Percentiles rank a stretch among this genome's conserved stretches.
These are phyloP conservation scores for Penicillium sp. DNA, from an alignment of 2,329 filamentous ascomycete genomes.

Conservation along the genomic window DNA sequence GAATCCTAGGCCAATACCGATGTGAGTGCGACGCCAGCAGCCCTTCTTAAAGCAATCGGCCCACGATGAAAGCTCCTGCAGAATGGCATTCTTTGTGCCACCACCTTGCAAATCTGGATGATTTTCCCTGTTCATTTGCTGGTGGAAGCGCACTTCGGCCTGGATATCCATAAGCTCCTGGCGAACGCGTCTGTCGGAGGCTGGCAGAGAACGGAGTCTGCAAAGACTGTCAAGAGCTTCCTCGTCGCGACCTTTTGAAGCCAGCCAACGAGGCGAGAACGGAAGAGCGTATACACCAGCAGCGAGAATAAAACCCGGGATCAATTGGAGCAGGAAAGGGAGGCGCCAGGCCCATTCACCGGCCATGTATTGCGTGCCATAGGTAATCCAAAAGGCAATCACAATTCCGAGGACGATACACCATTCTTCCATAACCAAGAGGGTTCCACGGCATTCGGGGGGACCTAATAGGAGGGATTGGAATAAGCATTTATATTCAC, in stretches of 20 bases:
- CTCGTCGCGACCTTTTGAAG: conserved; percentile 45
- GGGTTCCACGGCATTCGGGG: conserved; percentile 48
- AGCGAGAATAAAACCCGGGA: conserved; percentile 37
- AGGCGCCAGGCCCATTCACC: conserved; percentile 49
- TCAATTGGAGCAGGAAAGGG: conserved; percentile 49
- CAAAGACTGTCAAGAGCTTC: conserved; percentile 49
- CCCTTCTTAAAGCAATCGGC: conserved; percentile 50
- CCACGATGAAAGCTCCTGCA: conserved; percentile 50
- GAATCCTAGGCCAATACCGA: conserved; percentile 55
- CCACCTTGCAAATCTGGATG: conserved; percentile 38
- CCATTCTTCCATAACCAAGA: conserved; percentile 43
- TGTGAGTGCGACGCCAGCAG: conserved; percentile 50
- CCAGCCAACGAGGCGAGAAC: conserved; percentile 56
- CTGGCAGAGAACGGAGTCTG: conserved; percentile 50
- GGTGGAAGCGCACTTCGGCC: conserved; percentile 54
- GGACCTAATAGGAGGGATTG: conserved; percentile 24
- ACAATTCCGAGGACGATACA: conserved; percentile 43
- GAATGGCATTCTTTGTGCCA: conserved; percentile 34
- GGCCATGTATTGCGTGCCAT: conserved; percentile 43
- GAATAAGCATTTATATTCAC: not conserved
- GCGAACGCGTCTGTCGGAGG: conserved; percentile 49
- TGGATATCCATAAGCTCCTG: conserved; percentile 52
- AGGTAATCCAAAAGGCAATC: conserved; percentile 43
- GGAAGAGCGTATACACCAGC: conserved; percentile 47
- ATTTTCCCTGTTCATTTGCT: conserved; percentile 41